Evolutionary conservation across 2,329 filamentous ascomycete species (phyloP), one percentile per base, ranked within the genome.

Genomic region (Lachnellula subtilissima): DNA sequence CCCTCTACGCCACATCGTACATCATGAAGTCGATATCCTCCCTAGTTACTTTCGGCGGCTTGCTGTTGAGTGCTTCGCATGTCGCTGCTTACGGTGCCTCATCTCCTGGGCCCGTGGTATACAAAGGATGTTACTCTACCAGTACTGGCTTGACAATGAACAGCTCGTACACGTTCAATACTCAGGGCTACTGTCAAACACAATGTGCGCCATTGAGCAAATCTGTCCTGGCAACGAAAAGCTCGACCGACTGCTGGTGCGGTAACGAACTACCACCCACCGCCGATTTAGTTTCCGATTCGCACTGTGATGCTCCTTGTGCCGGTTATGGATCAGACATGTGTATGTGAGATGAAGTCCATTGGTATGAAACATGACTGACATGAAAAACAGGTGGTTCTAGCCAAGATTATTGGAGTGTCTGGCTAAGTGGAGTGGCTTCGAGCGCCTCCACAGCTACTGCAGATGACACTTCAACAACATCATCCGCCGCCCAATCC

Each of bases 161-260:
- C 49, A 50, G 50, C 9, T 61, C 65, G n/a, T 54, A 61, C 17
- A 57, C 48, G 7, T 71, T 56, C 57, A 67, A 70, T 40, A 66
- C 64, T 2, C 62, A 57, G 11, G 68, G 65, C 40, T 61, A 60
- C 14, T 71, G 65, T 46, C 61, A 63, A 45, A 39, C 32, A 5
- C 36, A 57, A 40, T 69, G 67, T 54, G 53, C 59, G 17, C 58
- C 54, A 4, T 6, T 47, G 43, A 56, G 54, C 25, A 53, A 52
- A n/a, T 45, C 62, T 2, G 62, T 63, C 9, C 58, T 68, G 48
- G 67, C 64, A 23, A 66, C 62, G n/a, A 62, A 58, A 9, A 60
- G 62, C 22, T 50, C 42, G 9, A 58, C 45, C 6, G 58, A 61
- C n/a, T 71, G 69, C 55, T 70, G 60, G 52, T 71, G 69, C 52